phyloP scores from a whole-genome alignment of 441 rosid genomes.

The Rhodomyrtus psidioides region DNA sequence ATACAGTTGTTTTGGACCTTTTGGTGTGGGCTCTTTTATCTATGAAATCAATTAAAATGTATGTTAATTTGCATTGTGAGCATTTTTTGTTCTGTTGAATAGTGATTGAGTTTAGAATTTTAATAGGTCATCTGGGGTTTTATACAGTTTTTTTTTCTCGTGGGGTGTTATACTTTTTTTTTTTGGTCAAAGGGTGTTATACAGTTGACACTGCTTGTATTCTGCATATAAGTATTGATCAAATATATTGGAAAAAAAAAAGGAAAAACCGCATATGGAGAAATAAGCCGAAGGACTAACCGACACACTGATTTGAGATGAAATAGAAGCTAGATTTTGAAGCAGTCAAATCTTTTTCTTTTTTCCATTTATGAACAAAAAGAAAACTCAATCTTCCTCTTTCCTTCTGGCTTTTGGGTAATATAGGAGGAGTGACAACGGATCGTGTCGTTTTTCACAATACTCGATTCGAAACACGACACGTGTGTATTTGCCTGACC shows the following conservation, averaged over 20 bases:
- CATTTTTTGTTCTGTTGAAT: background rate
- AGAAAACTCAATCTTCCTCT: background rate
- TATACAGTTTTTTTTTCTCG: background rate
- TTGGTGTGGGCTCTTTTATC: background rate
- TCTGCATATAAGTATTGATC: too few relatives aligned
- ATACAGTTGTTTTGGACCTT: too few relatives aligned
- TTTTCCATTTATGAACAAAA: background rate
- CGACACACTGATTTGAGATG: too few relatives aligned
- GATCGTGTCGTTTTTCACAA: too few relatives aligned
- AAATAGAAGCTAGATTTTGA: background rate
- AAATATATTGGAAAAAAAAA: too few relatives aligned
- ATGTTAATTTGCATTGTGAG: background rate
- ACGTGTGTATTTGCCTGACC: too few relatives aligned
- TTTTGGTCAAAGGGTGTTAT: background rate
- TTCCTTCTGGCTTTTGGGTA: background rate
- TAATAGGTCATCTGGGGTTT: background rate
- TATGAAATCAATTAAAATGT: background rate
- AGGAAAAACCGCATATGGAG: too few relatives aligned
- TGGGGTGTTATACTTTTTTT: too few relatives aligned
- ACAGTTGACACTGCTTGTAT: background rate
- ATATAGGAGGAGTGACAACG: too few relatives aligned
- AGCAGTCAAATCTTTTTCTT: background rate
- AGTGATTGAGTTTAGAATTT: background rate
- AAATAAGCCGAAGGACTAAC: too few relatives aligned
- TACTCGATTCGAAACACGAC: too few relatives aligned